Base-by-base conservation (phyloP, 345 rosid genomes). In the Hypericum perforatum region DNA sequence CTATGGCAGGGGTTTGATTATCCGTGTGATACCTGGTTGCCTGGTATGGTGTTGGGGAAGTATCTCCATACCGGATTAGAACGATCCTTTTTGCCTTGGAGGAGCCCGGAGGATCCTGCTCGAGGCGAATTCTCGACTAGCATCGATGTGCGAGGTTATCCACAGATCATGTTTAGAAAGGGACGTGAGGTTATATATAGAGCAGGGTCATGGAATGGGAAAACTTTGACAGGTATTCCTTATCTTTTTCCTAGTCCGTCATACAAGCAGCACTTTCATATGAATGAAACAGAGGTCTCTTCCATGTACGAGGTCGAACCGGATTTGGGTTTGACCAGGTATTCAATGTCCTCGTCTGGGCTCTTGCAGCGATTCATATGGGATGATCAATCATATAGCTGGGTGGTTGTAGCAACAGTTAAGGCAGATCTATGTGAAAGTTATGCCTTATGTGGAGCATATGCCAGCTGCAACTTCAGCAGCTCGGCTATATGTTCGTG, bases 381-480 rank as follows among this genome's bases (percentile, higher is more conserved):
- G 48, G 15, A 45, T 11, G 48, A 45, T 45, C 48, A 45, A 10
- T 11, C 3, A 6, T 11, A 5, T 11, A 16, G 11, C 48, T 45
- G 7, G 48, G 15, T 45, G 48, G 12, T 45, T 45, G 7, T 11
- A 1, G 48, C 48, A 5, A 45, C 7, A 45, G 48, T 16, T 1
- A 7, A 45, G 32, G 48, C 15, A 16, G 48, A 45, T 45, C 48
- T 11, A 16, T 45, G 48, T 16, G 48, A 45, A 16, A 45, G 15
- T n/a, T 45, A 45, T 45, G 48, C 48, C 15, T 7, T 45, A 8
- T 45, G 48, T 45, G 48, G 48, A 11, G 13, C 48, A 45, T 45
- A 8, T 45, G 48, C 48, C 15, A 16, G 48, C n/a, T 45, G 48
- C 12, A 6, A 45, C 10, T 6, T 45, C 7, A 11, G 15, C 48